Percentiles rank a stretch among this genome's conserved stretches.
These are phyloP conservation scores for Eragrostis tef DNA, from an alignment of 202 grass and related monocot genomes.

Conservation along the genomic window DNA sequence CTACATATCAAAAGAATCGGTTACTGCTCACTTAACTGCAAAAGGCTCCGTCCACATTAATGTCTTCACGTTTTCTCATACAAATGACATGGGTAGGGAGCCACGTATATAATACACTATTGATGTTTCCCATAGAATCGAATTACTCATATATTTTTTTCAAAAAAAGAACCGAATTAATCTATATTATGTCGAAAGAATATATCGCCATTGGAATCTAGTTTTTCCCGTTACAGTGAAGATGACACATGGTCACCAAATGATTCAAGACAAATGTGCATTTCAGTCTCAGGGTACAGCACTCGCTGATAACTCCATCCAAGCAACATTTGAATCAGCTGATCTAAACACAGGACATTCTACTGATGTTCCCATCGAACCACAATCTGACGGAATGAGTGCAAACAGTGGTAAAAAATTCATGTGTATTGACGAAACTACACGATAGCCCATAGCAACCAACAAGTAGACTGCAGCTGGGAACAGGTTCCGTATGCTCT, in stretches of 20 bases:
- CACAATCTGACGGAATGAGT: not conserved
- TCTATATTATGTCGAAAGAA: not conserved
- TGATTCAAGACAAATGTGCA: not conserved
- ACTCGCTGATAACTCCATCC: slow-evolving; percentile 5
- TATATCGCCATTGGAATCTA: not conserved
- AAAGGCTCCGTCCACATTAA: not conserved
- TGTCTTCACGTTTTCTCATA: not conserved
- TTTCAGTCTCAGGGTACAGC: not conserved
- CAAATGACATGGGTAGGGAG: not conserved
- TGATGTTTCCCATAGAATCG: not conserved
- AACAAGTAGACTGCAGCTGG: not conserved
- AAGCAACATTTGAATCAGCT: slow-evolving; percentile 3
- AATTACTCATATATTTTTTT: not conserved
- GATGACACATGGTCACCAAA: not conserved
- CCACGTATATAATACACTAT: not conserved
- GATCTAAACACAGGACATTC: not conserved
- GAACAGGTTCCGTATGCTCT: not conserved
- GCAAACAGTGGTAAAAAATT: slow-evolving; percentile 6
- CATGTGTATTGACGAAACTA: slow-evolving; percentile 38
- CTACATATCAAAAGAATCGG: no score
- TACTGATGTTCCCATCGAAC: not conserved
- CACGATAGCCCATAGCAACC: slow-evolving; percentile 3
- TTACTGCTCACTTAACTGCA: not conserved
- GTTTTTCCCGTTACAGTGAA: not conserved
- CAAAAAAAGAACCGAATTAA: not conserved